These are phyloP conservation scores for Ceratobasidium sp. DNA, from an alignment of 1,284 basidiomycete genomes.

Conservation along the genomic window DNA sequence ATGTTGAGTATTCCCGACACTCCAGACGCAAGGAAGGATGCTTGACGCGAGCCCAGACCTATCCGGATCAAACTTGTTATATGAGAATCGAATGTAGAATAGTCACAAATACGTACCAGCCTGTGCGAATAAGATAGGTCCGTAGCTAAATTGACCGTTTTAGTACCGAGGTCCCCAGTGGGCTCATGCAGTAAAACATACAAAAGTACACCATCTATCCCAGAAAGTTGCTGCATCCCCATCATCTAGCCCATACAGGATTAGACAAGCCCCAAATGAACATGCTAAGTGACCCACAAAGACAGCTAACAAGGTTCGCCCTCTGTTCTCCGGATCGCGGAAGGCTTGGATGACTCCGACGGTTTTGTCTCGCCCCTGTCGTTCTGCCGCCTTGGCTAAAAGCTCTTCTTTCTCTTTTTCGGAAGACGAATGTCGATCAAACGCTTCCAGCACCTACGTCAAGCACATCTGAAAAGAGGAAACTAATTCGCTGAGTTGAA, in stretches of 20 bases:
- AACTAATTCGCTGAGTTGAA: neutral
- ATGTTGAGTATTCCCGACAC: constrained; percentile 63
- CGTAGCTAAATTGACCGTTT: constrained; percentile 54
- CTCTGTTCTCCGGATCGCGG: constrained; percentile 39
- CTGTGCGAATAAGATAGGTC: constrained; percentile 63
- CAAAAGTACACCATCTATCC: constrained; percentile 48
- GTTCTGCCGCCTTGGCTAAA: constrained; percentile 33
- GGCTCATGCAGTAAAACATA: neutral
- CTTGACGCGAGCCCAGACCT: constrained; percentile 57
- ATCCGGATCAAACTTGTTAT: constrained; percentile 27
- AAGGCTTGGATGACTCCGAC: constrained; percentile 43
- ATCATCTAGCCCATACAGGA: constrained; percentile 29
- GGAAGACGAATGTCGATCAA: constrained; percentile 38
- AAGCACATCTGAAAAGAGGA: neutral
- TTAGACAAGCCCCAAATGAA: neutral
- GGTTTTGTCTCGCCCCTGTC: constrained; percentile 15
- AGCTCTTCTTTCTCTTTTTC: constrained; percentile 44
- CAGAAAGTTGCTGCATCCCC: constrained; percentile 46
- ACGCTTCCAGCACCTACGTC: constrained; percentile 39
- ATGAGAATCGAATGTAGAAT: neutral
- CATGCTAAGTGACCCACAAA: constrained; percentile 61
- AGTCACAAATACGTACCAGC: constrained; percentile 52
- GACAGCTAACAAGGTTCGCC: constrained; percentile 58
- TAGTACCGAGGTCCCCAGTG: constrained; percentile 33
- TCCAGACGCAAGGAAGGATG: constrained; percentile 64